Evolutionary conservation across 1,284 basidiomycete species (phyloP).

Genomic region (Boletus semigastroideus): DNA sequence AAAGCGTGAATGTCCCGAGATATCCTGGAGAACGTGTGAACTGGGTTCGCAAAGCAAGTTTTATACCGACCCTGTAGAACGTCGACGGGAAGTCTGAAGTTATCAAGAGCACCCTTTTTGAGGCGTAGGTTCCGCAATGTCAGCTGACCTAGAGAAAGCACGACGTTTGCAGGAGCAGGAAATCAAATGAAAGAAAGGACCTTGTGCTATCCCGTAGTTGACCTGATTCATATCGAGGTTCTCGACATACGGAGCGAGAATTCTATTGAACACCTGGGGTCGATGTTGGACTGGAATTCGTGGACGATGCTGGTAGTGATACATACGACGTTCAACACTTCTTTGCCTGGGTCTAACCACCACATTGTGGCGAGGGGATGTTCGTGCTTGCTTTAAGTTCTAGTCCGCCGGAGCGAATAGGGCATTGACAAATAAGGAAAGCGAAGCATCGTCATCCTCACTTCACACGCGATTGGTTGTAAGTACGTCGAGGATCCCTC

Average conservation of each 20-base stretch:
- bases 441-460: conserved; percentile 28
- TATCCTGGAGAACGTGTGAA: conserved; percentile 58
- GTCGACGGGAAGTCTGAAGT: conserved; percentile 95
- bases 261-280: conserved; percentile 81
- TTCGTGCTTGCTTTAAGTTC: conserved; percentile 5
- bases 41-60: background rate
- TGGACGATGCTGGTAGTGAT: background rate
- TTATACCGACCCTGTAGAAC: conserved; percentile 78
- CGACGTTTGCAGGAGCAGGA: conserved; percentile 3
- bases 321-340: conserved; percentile 71
- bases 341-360: conserved; percentile 79
- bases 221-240: conserved; percentile 95
- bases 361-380: conserved; percentile 50
- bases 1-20: conserved; percentile 89
- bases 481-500: too few species aligned
- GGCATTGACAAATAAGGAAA: conserved; percentile 33
- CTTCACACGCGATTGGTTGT: conserved; percentile 23
- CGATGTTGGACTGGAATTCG: background rate
- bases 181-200: conserved; percentile 36
- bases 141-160: conserved; percentile 64
- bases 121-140: conserved; percentile 82
- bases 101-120: conserved; percentile 94
- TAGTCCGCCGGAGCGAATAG: conserved; percentile 21
- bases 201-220: conserved; percentile 93
- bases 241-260: conserved; percentile 95